A percentile compares a stretch with the other conserved stretches of the same genome.
Conservation (phyloP, 2,329 filamentous ascomycete species). For the Ustulina deusta region DNA sequence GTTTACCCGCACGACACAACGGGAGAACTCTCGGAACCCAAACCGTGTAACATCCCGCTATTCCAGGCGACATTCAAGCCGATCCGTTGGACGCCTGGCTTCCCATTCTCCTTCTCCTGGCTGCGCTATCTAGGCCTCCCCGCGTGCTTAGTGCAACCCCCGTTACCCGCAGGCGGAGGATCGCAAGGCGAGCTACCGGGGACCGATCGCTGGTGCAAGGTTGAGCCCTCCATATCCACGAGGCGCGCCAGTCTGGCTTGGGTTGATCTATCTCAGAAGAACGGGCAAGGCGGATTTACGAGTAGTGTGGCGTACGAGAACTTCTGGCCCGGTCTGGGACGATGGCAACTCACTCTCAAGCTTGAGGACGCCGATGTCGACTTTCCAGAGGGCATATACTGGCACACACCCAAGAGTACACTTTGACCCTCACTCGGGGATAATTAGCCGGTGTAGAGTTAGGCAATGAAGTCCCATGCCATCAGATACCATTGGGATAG, state of each 20-base stretch:
- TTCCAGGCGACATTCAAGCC: constrained; percentile 61
- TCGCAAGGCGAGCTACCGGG: constrained; percentile 58
- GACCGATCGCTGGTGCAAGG: constrained; percentile 60
- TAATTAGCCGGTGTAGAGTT: background rate
- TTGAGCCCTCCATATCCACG: constrained; percentile 51
- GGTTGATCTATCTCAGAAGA: constrained; percentile 60
- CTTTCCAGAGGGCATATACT: constrained; percentile 48
- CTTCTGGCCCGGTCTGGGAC: constrained; percentile 61
- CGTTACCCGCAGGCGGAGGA: constrained; percentile 57
- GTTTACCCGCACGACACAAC: constrained; percentile 60
- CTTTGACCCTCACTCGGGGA: constrained; percentile 20
- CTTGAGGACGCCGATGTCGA: constrained; percentile 49
- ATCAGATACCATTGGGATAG: background rate
- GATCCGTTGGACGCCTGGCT: constrained; percentile 56
- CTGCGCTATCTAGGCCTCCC: constrained; percentile 58
- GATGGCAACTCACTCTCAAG: constrained; percentile 57
- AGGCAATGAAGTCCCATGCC: background rate
- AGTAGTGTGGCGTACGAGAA: constrained; percentile 47
- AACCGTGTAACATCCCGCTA: constrained; percentile 54
- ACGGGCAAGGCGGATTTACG: constrained; percentile 45
- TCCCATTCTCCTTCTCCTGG: constrained; percentile 58
- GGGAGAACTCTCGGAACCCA: constrained; percentile 49
- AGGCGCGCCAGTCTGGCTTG: constrained; percentile 56
- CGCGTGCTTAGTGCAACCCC: constrained; percentile 61
- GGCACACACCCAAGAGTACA: constrained; percentile 41